Conservation (phyloP, 2,329 filamentous ascomycete species). For the Hymenoscyphus occultus region DNA sequence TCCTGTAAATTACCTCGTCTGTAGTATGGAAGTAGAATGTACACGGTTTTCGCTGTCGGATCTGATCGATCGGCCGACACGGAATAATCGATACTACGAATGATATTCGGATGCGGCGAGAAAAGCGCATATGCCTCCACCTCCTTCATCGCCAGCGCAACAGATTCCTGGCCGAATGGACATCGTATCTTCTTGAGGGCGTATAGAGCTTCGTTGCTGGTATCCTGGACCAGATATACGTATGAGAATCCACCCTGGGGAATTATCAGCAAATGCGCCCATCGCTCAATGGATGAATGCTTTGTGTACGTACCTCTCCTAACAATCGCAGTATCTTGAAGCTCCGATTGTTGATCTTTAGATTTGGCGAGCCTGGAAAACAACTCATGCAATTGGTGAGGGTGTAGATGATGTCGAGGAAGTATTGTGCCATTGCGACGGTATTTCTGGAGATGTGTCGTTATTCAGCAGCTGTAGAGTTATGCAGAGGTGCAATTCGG, state of each 20-base stretch:
- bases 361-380: conserved; percentile 88
- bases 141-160: conserved; percentile 91
- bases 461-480: conserved; percentile 4
- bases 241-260: conserved; percentile 91
- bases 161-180: conserved; percentile 94
- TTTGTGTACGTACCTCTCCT: conserved; percentile 66
- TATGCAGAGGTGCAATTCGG: neutral
- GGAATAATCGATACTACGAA: conserved; percentile 78
- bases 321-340: conserved; percentile 95
- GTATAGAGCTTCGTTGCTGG: conserved; percentile 75
- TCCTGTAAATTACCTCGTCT: conserved; percentile 93
- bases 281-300: neutral
- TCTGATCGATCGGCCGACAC: conserved; percentile 71
- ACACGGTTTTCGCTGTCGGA: conserved; percentile 82
- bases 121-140: conserved; percentile 96
- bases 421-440: conserved; percentile 69
- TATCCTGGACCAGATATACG: conserved; percentile 97
- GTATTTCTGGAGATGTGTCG: conserved; percentile 18
- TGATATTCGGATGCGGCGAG: conserved; percentile 77
- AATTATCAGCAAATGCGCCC: conserved; percentile 18
- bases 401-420: conserved; percentile 86
- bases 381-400: conserved; percentile 94
- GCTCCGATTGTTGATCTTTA: conserved; percentile 91
- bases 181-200: conserved; percentile 99
- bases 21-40: conserved; percentile 95